Percentiles rank a stretch among this genome's conserved stretches.
phyloP scores from a whole-genome alignment of 1,139 yeast genomes.

The Hyphopichia burtonii region DNA sequence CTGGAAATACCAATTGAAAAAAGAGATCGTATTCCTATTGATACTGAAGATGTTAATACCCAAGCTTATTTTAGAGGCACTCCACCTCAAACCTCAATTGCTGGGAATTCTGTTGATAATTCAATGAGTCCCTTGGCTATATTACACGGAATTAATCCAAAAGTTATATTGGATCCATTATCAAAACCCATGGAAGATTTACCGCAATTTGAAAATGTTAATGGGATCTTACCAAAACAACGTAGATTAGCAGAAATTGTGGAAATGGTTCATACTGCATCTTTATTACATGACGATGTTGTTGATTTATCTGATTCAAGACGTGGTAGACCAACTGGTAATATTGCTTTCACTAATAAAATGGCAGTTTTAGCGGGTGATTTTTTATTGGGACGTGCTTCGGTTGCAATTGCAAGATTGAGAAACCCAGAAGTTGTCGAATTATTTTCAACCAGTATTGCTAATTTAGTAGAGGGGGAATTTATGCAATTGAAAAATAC shows the following conservation, averaged over 20 bases:
- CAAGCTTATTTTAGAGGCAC: constrained; percentile 60
- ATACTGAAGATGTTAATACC: constrained; percentile 60
- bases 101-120: constrained; percentile 55
- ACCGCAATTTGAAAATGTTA: constrained; percentile 57
- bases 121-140: constrained; percentile 78
- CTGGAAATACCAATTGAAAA: constrained; percentile 71
- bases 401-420: constrained; percentile 89
- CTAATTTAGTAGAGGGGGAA: constrained; percentile 96
- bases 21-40: constrained; percentile 63
- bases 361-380: constrained; percentile 98
- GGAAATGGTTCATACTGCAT: constrained; percentile 97
- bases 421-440: constrained; percentile 98
- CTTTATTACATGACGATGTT: constrained; percentile 95
- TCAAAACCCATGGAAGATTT: constrained; percentile 76
- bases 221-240: constrained; percentile 89
- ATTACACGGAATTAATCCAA: constrained; percentile 86
- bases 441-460: constrained; percentile 90
- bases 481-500: constrained; percentile 97
- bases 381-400: constrained; percentile 90
- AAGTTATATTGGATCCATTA: constrained; percentile 74
- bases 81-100: constrained; percentile 44
- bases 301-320: constrained; percentile 90
- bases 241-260: constrained; percentile 94
- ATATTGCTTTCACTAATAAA: constrained; percentile 90
- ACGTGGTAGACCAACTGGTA: constrained; percentile 89